Percentiles rank a stretch among this genome's conserved stretches.
These are phyloP conservation scores for Hemileccinum rubropunctum DNA, from an alignment of 768 basidiomycete genomes.

Conservation along the genomic window DNA sequence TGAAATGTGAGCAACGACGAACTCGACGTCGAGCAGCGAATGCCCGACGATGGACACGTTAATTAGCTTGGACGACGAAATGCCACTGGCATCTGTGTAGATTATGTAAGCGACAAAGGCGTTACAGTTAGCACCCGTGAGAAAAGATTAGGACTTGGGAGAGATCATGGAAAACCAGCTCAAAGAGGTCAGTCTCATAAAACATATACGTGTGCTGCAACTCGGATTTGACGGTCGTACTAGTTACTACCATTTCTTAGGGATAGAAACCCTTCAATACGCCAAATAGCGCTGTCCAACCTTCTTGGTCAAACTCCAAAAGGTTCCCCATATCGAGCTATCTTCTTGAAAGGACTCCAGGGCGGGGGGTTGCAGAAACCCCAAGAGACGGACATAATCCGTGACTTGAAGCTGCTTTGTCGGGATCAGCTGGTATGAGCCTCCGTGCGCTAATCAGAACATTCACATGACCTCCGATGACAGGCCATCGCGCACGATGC, in stretches of 20 bases:
- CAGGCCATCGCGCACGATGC: conserved; percentile 94
- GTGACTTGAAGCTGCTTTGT: conserved; percentile 84
- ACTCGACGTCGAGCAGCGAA: not conserved
- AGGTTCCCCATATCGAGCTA: conserved; percentile 64
- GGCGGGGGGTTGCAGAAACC: conserved; percentile 54
- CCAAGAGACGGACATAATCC: conserved; percentile 66
- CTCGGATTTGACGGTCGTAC: conserved; percentile 9
- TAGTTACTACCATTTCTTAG: conserved; percentile 83
- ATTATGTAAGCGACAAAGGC: conserved; percentile 23
- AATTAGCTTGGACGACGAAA: conserved; percentile 12
- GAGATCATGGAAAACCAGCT: conserved; percentile 37
- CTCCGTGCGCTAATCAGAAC: conserved; percentile 31
- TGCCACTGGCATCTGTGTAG: not conserved
- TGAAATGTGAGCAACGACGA: not conserved
- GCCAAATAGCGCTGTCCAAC: conserved; percentile 83
- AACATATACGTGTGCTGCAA: not conserved
- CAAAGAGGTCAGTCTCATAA: conserved; percentile 33
- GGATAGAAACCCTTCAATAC: conserved; percentile 83
- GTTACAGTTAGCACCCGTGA: conserved; percentile 13
- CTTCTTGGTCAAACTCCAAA: conserved; percentile 77
- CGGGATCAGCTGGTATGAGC: conserved; percentile 70
- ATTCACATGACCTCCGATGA: conserved; percentile 14
- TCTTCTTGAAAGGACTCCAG: conserved; percentile 68
- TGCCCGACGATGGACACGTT: conserved; percentile 17
- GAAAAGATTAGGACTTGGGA: conserved; percentile 10